Base-by-base conservation (phyloP, 345 rosid species). In the Pseudoturritis turrita region DNA sequence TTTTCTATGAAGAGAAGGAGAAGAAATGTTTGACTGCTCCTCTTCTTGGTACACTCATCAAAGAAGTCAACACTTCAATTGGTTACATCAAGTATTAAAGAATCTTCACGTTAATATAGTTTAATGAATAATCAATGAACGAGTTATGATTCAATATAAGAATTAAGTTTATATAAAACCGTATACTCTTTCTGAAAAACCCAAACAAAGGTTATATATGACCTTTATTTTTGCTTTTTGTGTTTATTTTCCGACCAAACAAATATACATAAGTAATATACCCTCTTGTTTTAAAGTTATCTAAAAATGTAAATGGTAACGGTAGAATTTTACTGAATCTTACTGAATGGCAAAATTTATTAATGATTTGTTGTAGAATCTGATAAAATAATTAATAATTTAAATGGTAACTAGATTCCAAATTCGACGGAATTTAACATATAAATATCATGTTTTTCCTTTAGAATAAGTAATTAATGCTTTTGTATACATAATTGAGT, bases 11-110 rank as follows among this genome's bases (percentile, higher is more conserved):
- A 22, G 74, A 35, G 35, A 71, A 70, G 7, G 49, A 74, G 5
- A 77, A 69, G 10, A 80, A 40, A 69, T 86, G 86, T 40, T 83
- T 65, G 60, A 22, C 25, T 21, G 71, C 59, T 33, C 49, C 49
- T 33, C 10, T 50, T 7, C 59, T 65, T 18, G 47, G 59, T 4
- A 51, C 49, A 18, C 23, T 65, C 6, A 65, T 50, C 23, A 65
- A 51, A 33, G 59, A 65, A 29, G 71, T 50, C 7, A 65, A 65
- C 10, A 65, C 15, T 47, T 65, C 49, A 3, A n/a, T 50, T 33
- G 71, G 36, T 22, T 66, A 23, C 33, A 65, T 65, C 15, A 51
- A 65, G 11, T 65, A 49, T 22, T 26, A 4, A n/a, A 28, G 19
- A 36, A 35, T 23, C 39, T 59, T 37, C 47, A 12, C 18, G 15